Base-by-base conservation (phyloP, 805 yeast species). In the Zygotorulaspora danielsina region DNA sequence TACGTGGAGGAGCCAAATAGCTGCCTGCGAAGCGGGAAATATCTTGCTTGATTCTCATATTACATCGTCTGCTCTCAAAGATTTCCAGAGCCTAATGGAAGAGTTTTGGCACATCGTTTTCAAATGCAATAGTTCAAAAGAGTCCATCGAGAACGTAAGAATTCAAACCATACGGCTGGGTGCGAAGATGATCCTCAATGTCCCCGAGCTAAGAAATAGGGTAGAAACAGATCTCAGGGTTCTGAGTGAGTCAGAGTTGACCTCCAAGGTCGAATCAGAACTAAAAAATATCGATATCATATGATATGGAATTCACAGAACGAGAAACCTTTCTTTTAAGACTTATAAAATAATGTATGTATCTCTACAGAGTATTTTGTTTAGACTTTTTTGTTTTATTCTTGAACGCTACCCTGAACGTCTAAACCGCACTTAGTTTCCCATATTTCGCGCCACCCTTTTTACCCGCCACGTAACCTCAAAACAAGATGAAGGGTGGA, bases 401-500 rank as follows among this genome's bases (percentile, higher is more conserved):
- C 76, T 83, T 53, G 76, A 67, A 66, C 19, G 65, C 62, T 34
- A 61, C 53, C 27, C 65, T 61, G 61, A 10, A 59, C 13, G 5
- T 15, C 4, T 27, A 24, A 5, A 24, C 12, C 11, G 12, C 12
- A 11, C 27, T 24, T 7, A 7, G 12, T 24, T 13, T 24, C 27
- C 27, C 8, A 7, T 24, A 24, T 13, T 13, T 13, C 5, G 12
- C 4, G 66, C 83, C 84, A 74, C 85, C 86, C 74, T 85, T 77
- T 12, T 5, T n/a, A 11, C 9, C 46, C 85, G 75, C 94, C 95
- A 75, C 94, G 81, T 63, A 85, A 75, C 76, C 94, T 83, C 46
- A 85, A 70, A 13, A 85, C 95, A 70, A 84, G 72, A 66, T 85
- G 94, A 20, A 83, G 67, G 34, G 94, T 79, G 43, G 95, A 85